Evolutionary conservation across 2,329 filamentous ascomycete species (phyloP).

Genomic region (Myriangium duriaei): DNA sequence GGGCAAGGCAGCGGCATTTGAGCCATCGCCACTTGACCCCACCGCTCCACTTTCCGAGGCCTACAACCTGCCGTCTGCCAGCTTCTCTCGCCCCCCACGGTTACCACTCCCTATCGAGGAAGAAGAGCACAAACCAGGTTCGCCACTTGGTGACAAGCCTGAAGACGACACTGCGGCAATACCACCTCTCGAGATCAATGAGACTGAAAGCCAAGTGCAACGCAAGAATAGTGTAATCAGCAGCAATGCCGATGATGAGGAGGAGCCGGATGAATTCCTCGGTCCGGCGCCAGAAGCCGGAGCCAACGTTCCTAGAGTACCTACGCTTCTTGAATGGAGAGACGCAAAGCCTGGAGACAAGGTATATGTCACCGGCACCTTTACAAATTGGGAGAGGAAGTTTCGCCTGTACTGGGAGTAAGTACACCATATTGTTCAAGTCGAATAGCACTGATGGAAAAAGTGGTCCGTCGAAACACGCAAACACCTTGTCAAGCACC

Average conservation of each 20-base stretch:
- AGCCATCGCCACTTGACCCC: constrained; percentile 15
- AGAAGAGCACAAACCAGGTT: constrained; percentile 78
- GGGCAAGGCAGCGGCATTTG: constrained; percentile 14
- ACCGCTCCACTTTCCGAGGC: constrained; percentile 17
- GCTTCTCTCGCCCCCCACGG: constrained; percentile 62
- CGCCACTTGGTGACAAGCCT: constrained; percentile 57
- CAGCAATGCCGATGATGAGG: constrained; percentile 57
- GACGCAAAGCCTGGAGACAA: constrained; percentile 57
- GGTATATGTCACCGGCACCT: constrained; percentile 93
- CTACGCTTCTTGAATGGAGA: constrained; percentile 76
- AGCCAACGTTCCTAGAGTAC: constrained; percentile 63
- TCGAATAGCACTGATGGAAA: constrained; percentile 2
- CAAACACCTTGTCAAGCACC: constrained; percentile 56
- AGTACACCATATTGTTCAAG: constrained; percentile 29
- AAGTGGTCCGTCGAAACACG: constrained; percentile 25
- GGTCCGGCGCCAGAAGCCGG: constrained; percentile 32
- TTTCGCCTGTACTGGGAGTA: constrained; percentile 77
- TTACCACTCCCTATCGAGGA: constrained; percentile 89
- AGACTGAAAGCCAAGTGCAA: constrained; percentile 1
- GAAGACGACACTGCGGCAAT: constrained; percentile 32
- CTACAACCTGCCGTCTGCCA: constrained; percentile 26
- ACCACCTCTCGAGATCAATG: constrained; percentile 26
- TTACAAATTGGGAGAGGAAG: constrained; percentile 95
- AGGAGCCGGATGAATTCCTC: constrained; percentile 48
- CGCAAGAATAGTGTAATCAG: constrained; percentile 44